These are phyloP conservation scores for Coniella vitis DNA, from an alignment of 2,329 filamentous ascomycete species.

Conservation along the genomic window DNA sequence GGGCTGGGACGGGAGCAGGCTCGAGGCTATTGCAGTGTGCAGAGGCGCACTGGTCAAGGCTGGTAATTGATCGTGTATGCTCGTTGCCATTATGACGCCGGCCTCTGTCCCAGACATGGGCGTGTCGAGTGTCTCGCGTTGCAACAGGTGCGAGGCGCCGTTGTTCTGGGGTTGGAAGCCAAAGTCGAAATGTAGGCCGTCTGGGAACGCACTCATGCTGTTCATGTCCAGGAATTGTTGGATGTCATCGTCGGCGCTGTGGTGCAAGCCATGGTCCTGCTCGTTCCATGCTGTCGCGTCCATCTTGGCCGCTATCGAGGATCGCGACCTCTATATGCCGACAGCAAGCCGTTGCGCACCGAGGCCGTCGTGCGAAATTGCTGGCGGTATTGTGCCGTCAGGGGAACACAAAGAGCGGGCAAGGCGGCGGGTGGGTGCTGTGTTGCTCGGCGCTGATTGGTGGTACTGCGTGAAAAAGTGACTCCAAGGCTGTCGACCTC, in stretches of 20 bases:
- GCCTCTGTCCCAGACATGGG: slow-evolving; percentile 41
- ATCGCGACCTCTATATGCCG: neutral
- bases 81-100: slow-evolving; percentile 29
- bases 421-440: slow-evolving; percentile 3
- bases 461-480: slow-evolving; percentile 7
- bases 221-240: slow-evolving; percentile 58
- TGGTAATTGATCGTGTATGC: slow-evolving; percentile 39
- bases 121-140: slow-evolving; percentile 40
- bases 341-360: too few species aligned
- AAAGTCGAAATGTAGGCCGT: slow-evolving; percentile 55
- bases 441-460: slow-evolving; percentile 10
- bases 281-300: slow-evolving; percentile 47
- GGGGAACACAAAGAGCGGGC: neutral
- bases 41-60: slow-evolving; percentile 40
- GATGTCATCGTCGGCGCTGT: slow-evolving; percentile 52
- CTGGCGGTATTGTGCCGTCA: neutral
- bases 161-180: slow-evolving; percentile 40
- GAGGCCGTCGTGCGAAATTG: neutral
- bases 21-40: slow-evolving; percentile 40
- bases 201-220: slow-evolving; percentile 44
- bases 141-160: slow-evolving; percentile 31
- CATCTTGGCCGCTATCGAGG: slow-evolving; percentile 38
- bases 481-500: slow-evolving; percentile 2
- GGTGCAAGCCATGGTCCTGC: slow-evolving; percentile 48
- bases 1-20: slow-evolving; percentile 38